phyloP scores from a whole-genome alignment of 1,284 basidiomycete species.

The Tausonia pullulans region DNA sequence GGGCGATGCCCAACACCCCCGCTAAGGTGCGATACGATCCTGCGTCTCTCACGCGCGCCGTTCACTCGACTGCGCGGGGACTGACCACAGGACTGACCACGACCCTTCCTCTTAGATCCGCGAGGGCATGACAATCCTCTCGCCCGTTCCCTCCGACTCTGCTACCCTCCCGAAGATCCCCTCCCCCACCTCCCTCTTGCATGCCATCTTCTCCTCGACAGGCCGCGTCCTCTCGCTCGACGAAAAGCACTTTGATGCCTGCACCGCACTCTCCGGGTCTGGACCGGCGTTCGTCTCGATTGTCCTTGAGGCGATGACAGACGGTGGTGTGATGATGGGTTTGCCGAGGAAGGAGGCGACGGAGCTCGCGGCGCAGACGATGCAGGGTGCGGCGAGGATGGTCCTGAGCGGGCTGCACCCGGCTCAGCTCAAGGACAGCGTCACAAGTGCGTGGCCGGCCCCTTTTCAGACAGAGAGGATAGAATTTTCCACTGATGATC shows the following conservation, averaged over 20 bases:
- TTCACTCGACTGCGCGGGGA: background rate
- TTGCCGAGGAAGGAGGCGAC: constrained; percentile 85
- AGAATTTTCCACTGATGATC: too few relatives aligned
- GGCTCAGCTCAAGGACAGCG: constrained; percentile 92
- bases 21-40: constrained; percentile 55
- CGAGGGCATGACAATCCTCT: constrained; percentile 92
- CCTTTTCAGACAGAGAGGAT: too few relatives aligned
- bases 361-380: constrained; percentile 88
- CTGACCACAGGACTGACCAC: background rate
- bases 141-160: constrained; percentile 46
- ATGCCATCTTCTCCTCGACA: constrained; percentile 89
- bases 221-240: constrained; percentile 87
- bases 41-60: background rate
- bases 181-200: constrained; percentile 60
- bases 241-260: constrained; percentile 96
- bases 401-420: constrained; percentile 78
- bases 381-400: constrained; percentile 97
- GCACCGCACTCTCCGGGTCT: constrained; percentile 89
- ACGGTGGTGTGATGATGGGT: constrained; percentile 99
- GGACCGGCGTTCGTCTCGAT: constrained; percentile 96
- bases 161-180: constrained; percentile 38
- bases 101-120: constrained; percentile 55
- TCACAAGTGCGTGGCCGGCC: constrained; percentile 63
- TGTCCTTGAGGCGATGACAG: constrained; percentile 96
- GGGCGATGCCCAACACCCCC: constrained; percentile 98